Evolutionary conservation across 345 rosid species (phyloP).

Genomic region (Euphorbia lathyris): DNA sequence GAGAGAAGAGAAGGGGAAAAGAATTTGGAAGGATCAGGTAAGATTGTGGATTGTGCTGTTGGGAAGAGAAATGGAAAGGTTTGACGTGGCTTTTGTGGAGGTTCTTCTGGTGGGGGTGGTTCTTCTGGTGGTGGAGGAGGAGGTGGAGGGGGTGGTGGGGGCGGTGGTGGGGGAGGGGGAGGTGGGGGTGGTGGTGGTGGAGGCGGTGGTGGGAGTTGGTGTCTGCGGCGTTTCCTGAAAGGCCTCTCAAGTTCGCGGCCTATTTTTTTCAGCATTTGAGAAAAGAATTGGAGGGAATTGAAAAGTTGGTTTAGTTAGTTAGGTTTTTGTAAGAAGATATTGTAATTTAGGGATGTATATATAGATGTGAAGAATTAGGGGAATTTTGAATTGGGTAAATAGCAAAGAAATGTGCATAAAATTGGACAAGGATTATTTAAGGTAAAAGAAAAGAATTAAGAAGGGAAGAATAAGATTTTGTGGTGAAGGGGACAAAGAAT

Average conservation of each 20-base stretch:
- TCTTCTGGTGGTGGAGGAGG: not conserved
- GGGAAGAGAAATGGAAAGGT: slow-evolving; percentile 65
- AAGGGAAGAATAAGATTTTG: too few species aligned
- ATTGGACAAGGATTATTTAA: too few species aligned
- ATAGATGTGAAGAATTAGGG: not conserved
- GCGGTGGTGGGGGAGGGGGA: not conserved
- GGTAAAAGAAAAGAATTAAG: too few species aligned
- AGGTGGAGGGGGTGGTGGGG: not conserved
- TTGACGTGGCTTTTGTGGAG: not conserved
- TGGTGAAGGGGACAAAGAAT: too few species aligned
- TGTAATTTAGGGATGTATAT: too few species aligned
- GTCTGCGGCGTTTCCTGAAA: not conserved
- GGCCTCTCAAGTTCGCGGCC: not conserved
- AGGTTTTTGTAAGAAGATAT: too few species aligned
- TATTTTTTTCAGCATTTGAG: not conserved
- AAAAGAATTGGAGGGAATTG: not conserved
- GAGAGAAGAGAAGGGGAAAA: slow-evolving; percentile 67
- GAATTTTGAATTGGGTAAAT: too few species aligned
- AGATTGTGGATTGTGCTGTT: slow-evolving; percentile 44
- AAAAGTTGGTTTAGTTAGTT: not conserved
- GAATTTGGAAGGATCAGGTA: slow-evolving; percentile 82
- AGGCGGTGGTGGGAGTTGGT: not conserved
- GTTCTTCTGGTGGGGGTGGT: not conserved
- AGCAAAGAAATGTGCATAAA: too few species aligned
- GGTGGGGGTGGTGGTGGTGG: not conserved